phyloP scores from a whole-genome alignment of 2,329 filamentous ascomycete species.

The Lachnellula occidentalis region DNA sequence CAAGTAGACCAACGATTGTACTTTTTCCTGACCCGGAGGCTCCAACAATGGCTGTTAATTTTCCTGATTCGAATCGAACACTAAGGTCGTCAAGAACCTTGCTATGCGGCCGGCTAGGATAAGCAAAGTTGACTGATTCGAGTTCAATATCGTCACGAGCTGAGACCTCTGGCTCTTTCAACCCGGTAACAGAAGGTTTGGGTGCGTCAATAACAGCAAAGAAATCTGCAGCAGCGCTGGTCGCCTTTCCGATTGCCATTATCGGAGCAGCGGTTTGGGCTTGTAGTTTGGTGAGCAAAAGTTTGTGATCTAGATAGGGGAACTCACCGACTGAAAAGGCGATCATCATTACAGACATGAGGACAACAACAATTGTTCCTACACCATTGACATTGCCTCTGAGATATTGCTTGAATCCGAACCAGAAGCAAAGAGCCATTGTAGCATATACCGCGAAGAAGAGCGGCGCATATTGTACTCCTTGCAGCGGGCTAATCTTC shows the following conservation, averaged over 20 bases:
- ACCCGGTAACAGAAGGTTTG: conserved; percentile 34
- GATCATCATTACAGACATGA: conserved; percentile 53
- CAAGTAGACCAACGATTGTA: conserved; percentile 65
- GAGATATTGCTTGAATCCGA: conserved; percentile 47
- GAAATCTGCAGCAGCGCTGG: conserved; percentile 34
- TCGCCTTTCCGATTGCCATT: conserved; percentile 41
- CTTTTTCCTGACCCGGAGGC: conserved; percentile 70
- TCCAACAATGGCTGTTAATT: conserved; percentile 69
- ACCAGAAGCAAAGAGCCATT: conserved; percentile 59
- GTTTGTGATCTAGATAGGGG: background rate
- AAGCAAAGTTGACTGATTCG: conserved; percentile 63
- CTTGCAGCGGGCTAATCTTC: conserved; percentile 45
- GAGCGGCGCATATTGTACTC: conserved; percentile 47
- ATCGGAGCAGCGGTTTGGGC: conserved; percentile 50
- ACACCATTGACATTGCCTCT: conserved; percentile 44
- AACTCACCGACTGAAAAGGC: conserved; percentile 46
- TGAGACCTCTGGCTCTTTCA: conserved; percentile 45
- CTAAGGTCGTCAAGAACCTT: conserved; percentile 57
- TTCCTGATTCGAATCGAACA: conserved; percentile 55
- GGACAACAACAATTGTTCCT: conserved; percentile 40
- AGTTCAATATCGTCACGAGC: conserved; percentile 53
- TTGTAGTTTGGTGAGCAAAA: background rate
- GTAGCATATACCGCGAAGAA: conserved; percentile 33
- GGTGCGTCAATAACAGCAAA: conserved; percentile 34
- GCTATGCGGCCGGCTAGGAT: conserved; percentile 60